Conservation (phyloP, 495 filamentous ascomycete species). For the Penicillium paradoxum region DNA sequence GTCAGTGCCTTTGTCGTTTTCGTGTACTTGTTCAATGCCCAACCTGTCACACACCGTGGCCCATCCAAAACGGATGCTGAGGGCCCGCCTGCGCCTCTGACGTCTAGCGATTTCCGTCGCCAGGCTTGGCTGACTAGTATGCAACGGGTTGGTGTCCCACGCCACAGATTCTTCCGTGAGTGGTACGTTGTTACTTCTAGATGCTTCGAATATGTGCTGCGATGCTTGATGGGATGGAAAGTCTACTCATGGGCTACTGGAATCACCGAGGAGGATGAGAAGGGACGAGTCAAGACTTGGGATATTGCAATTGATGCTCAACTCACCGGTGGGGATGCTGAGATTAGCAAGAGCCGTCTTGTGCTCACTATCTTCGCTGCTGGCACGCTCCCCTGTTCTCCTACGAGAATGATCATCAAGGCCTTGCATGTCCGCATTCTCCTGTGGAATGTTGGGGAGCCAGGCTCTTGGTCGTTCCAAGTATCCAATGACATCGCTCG, state of each 20-base stretch:
- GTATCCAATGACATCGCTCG: constrained; percentile 61
- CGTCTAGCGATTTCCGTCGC: constrained; percentile 77
- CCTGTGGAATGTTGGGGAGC: constrained; percentile 69
- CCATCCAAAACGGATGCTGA: constrained; percentile 21
- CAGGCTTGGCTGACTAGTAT: constrained; percentile 94
- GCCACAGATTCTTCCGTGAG: constrained; percentile 79
- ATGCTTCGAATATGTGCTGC: constrained; percentile 72
- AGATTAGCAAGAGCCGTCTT: constrained; percentile 82
- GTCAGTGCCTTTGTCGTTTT: constrained; percentile 64
- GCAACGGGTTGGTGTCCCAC: constrained; percentile 90
- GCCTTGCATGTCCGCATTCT: constrained; percentile 86
- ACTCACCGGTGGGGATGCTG: constrained; percentile 85
- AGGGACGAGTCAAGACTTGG: constrained; percentile 86
- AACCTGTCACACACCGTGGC: constrained; percentile 29
- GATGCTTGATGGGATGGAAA: constrained; percentile 70
- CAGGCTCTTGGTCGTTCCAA: constrained; percentile 54
- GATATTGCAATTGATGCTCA: constrained; percentile 92
- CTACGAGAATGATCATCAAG: constrained; percentile 83
- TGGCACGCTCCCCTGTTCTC: constrained; percentile 79
- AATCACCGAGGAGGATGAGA: constrained; percentile 78
- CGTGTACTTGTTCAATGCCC: constrained; percentile 60
- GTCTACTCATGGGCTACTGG: constrained; percentile 74
- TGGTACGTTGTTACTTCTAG: constrained; percentile 75
- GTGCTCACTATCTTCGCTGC: constrained; percentile 85
- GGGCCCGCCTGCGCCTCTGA: constrained; percentile 56